Evolutionary conservation across 306 rosid species (phyloP), one percentile per base, ranked within the genome.

Genomic region (Vicia villosa): DNA sequence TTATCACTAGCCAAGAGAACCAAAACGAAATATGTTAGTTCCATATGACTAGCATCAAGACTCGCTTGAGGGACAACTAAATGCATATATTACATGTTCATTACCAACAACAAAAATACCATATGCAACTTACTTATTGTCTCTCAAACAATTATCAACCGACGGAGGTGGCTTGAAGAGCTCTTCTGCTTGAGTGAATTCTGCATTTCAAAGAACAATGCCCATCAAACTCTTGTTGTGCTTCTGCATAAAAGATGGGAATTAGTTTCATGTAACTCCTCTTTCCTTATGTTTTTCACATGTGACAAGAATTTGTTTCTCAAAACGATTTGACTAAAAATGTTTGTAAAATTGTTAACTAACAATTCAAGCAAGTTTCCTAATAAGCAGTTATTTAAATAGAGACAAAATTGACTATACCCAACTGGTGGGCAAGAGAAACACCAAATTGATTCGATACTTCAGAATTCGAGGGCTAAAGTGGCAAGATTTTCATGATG

Each of bases 121-220:
- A 28, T 12, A 56, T 22, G 22, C 40, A 63, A 43, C 41, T 56
- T 45, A 87, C 97, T 97, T 85, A 88, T 91, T 91, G 76, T 94
- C 99, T 82, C 97, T 86, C 83, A 91, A 79, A 81, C 97, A 94
- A 80, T 94, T 94, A 77, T 77, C 89, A 58, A 67, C 79, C 3
- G 80, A 46, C 69, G 72, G 67, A 21, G 96, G 92, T 85, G 91
- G 91, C 89, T 77, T 88, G 77, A 86, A 89, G 64, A 94, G 91
- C 75, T 88, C 95, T 60, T 94, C 96, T 38, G 97, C 95, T 88
- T 94, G 99, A 73, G 91, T 76, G 82, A 83, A 91, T 75, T 94
- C 97, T 12, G 86, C 75, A 86, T 91, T 91, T 97, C 99, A 88
- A 41, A 94, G 89, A 94, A 83, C 89, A 88, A 81, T 76, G 73